Evolutionary conservation across 176 grass and related monocot genomes (phyloP).

Genomic region (Musa troglodytarum): DNA sequence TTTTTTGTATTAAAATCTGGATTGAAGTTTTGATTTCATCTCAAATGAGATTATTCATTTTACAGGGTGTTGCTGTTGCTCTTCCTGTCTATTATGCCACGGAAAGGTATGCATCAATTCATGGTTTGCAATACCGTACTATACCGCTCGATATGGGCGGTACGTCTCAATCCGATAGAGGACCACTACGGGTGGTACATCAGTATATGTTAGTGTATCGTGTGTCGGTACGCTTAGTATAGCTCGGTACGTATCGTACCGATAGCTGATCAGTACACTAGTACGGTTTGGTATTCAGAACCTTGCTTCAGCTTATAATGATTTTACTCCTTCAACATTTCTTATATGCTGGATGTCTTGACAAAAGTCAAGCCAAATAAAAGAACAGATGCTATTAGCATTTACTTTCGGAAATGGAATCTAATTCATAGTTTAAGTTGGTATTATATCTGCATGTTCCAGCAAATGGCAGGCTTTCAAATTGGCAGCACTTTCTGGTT

Average conservation of each 20-base stretch:
- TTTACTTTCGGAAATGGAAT: background rate
- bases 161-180: too few relatives aligned
- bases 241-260: too few relatives aligned
- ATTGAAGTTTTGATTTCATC: background rate
- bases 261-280: too few relatives aligned
- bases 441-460: slow-evolving; percentile 27
- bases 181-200: too few relatives aligned
- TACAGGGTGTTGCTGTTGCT: slow-evolving; percentile 93
- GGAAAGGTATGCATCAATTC: slow-evolving; percentile 41
- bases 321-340: slow-evolving; percentile 1
- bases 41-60: slow-evolving; percentile 2
- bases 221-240: too few relatives aligned
- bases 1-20: background rate
- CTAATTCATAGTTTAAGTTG: slow-evolving; percentile 3
- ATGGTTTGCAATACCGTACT: too few relatives aligned
- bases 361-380: background rate
- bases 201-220: too few relatives aligned
- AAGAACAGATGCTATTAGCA: background rate
- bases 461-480: slow-evolving; percentile 88
- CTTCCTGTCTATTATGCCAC: slow-evolving; percentile 97
- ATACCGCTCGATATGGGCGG: too few relatives aligned
- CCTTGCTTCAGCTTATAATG: slow-evolving; percentile 9
- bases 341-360: background rate
- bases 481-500: slow-evolving; percentile 58
- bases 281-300: too few relatives aligned